Evolutionary conservation across 179 eudicot species (phyloP).

Genomic region (Gypsophila paniculata): DNA sequence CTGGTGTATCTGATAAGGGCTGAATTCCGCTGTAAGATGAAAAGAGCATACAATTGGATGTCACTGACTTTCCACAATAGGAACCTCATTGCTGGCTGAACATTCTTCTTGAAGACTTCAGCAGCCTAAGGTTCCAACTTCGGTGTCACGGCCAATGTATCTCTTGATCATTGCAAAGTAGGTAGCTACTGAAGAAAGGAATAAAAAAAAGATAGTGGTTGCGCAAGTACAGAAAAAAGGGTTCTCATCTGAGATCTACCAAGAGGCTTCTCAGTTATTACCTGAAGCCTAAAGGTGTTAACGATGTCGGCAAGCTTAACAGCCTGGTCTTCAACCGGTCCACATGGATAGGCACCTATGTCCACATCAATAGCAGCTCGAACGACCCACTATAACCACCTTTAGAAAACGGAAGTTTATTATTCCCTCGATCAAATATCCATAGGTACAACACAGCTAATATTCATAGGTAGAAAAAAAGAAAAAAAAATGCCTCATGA

Average conservation of each 20-base stretch:
- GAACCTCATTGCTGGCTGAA: too few relatives aligned
- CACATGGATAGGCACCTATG: constrained; percentile 89
- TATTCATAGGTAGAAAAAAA: too few relatives aligned
- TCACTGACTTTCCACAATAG: constrained; percentile 66
- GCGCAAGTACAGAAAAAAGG: too few relatives aligned
- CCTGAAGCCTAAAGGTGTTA: too few relatives aligned
- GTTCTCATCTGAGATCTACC: neutral
- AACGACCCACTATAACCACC: constrained; percentile 18
- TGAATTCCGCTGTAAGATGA: neutral
- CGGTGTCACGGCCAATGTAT: constrained; percentile 58
- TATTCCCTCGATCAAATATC: too few relatives aligned
- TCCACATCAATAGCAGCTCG: constrained; percentile 57
- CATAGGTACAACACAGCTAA: too few relatives aligned
- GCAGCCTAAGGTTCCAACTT: too few relatives aligned
- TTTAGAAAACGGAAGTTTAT: neutral
- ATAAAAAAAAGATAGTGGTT: too few relatives aligned
- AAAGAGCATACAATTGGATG: constrained; percentile 63
- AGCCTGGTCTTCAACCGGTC: constrained; percentile 68
- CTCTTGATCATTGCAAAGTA: constrained; percentile 58
- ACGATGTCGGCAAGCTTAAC: constrained; percentile 55
- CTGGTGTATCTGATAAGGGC: neutral
- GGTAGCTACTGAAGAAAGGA: constrained; percentile 67
- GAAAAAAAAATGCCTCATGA: too few relatives aligned
- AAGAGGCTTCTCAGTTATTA: constrained; percentile 3
- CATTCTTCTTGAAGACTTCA: too few relatives aligned